phyloP scores from a whole-genome alignment of 106 monocot genomes.

The Acorus gramineus region DNA sequence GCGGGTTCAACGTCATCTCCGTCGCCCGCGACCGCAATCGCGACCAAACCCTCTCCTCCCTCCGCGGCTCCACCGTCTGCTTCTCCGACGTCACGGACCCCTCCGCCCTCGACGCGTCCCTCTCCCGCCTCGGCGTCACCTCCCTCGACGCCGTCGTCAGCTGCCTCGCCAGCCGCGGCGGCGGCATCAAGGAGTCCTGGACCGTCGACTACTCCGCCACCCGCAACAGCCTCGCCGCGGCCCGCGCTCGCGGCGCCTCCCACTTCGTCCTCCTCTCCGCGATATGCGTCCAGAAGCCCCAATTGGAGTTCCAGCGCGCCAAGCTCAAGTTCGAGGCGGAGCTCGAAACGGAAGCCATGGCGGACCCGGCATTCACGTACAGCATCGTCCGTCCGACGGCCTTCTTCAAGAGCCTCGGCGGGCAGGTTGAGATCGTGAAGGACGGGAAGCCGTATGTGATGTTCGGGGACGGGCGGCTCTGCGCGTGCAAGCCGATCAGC shows the following conservation, averaged over 20 bases:
- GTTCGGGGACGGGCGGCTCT: slow-evolving; percentile 88
- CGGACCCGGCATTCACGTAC: slow-evolving; percentile 51
- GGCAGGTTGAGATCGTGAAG: slow-evolving; percentile 83
- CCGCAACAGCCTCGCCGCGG: slow-evolving; percentile 56
- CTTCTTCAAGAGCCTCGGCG: slow-evolving; percentile 93
- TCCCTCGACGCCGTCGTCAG: slow-evolving; percentile 62
- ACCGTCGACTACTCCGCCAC: slow-evolving; percentile 67
- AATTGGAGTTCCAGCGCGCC: slow-evolving; percentile 90
- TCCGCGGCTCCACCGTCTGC: slow-evolving; percentile 47
- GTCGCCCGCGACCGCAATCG: slow-evolving; percentile 68
- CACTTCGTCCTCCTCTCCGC: slow-evolving; percentile 94
- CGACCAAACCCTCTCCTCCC: slow-evolving; percentile 22
- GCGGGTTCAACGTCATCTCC: slow-evolving; percentile 70
- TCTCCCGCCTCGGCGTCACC: slow-evolving; percentile 23
- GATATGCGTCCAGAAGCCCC: slow-evolving; percentile 94
- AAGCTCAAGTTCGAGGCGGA: slow-evolving; percentile 92
- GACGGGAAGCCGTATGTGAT: slow-evolving; percentile 83
- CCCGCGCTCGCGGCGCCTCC: slow-evolving; percentile 43
- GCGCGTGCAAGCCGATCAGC: slow-evolving; percentile 94
- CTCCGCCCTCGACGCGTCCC: slow-evolving; percentile 31
- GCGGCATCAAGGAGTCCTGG: slow-evolving; percentile 83
- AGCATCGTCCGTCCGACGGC: slow-evolving; percentile 94
- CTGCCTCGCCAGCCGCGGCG: slow-evolving; percentile 87
- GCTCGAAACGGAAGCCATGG: slow-evolving; percentile 22
- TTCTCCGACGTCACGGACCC: slow-evolving; percentile 91